Conservation (phyloP, 108 stramenopile genomes). For the Halocafeteria seosinensis region DNA sequence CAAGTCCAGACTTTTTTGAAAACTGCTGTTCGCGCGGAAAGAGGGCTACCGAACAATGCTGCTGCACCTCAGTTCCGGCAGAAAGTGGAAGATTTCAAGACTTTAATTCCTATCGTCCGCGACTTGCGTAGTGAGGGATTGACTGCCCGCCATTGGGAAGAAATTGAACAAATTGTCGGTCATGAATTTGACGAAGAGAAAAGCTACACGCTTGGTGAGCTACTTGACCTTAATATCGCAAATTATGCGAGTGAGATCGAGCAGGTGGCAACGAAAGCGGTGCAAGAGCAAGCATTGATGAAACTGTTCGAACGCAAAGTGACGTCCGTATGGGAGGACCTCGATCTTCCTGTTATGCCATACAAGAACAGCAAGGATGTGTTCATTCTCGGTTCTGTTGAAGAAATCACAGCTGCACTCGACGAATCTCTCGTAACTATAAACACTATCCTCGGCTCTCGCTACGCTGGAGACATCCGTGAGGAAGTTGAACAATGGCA, state of each 20-base stretch:
- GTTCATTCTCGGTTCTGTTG: constrained; percentile 45
- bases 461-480: constrained; percentile 42
- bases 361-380: constrained; percentile 48
- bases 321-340: constrained; percentile 21
- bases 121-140: constrained; percentile 32
- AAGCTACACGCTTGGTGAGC: constrained; percentile 31
- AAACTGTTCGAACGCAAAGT: constrained; percentile 47
- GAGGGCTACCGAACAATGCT: constrained; percentile 35
- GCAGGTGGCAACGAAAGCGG: constrained; percentile 35
- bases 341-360: constrained; percentile 29
- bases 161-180: constrained; percentile 40
- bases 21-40: constrained; percentile 23
- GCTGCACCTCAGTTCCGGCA: constrained; percentile 39
- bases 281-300: constrained; percentile 41
- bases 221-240: constrained; percentile 31
- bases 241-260: constrained; percentile 8
- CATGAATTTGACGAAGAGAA: constrained; percentile 33
- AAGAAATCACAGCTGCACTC: constrained; percentile 36
- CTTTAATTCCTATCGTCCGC: constrained; percentile 39
- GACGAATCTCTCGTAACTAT: constrained; percentile 52
- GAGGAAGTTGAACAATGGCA: constrained; percentile 40
- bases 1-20: constrained; percentile 27
- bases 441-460: constrained; percentile 44
- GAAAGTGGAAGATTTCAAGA: constrained; percentile 31
- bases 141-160: constrained; percentile 39